Evolutionary conservation across 306 rosid genomes (phyloP), one percentile per base, ranked within the genome.

Genomic region (Casuarina cunninghamiana): DNA sequence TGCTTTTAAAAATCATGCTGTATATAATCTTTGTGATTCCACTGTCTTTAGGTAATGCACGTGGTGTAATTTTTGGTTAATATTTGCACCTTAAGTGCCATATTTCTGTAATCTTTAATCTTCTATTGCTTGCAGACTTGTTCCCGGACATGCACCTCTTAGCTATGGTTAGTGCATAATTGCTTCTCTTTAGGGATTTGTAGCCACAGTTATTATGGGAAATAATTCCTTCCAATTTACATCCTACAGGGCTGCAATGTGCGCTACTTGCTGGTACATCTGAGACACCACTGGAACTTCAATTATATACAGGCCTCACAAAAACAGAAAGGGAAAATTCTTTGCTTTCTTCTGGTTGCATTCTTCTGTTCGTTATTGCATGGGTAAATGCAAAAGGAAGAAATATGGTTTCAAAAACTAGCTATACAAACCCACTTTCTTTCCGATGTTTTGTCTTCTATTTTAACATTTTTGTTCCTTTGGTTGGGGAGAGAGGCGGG

Each of bases 231-330:
- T 35, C 74, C 55, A n/a, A 39, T 86, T 84, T 57, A 35, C 77
- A 69, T 78, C 83, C 51, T 77, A 88, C 93, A 95, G 98, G 98
- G 54, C 83, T 95, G 79, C 97, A 95, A 77, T 95, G 98, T 83
- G 98, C 98, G 0, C 85, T 79, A 53, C 98, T 89, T 80, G 97
- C 97, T 43, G 98, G 98, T 94, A 89, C 32, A 49, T 76, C 74
- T 53, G 53, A 48, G 57, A 76, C 71, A 73, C 41, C 46, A 19
- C 61, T 71, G 43, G 57, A 74, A 77, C 76, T 72, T 81, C 46
- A 79, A 57, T 72, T 75, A 74, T 53, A 69, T 71, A 50, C 0
- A 13, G 55, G 41, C 58, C 57, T 67, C 9, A 19, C 62, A 65
- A 9, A 65, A 21, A 58, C 74, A 58, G 48, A 54, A 12, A 13